Evolutionary conservation across 306 rosid genomes (phyloP), one percentile per base, ranked within the genome.

Genomic region (Vachellia pachyceras): DNA sequence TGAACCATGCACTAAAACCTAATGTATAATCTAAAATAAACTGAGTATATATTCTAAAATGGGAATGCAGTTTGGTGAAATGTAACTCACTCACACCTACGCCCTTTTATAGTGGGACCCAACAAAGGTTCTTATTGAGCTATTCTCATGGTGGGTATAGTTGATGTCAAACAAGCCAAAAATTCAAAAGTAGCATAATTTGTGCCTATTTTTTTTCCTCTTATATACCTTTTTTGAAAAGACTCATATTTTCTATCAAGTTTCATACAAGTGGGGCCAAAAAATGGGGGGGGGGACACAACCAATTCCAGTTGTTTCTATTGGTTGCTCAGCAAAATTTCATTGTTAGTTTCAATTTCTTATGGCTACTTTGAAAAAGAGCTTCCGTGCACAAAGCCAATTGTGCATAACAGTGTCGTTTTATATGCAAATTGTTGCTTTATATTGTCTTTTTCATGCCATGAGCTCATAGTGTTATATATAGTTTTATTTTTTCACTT

Each of bases 151-250:
- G 79, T 44, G 3, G n/a, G 40, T 0, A 0, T 61, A 13, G 40
- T 11, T 61, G 10, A n/a, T 29, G 0, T 29, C 40, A 29, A 61
- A 29, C 68, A 29, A 12, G 13, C 68, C 33, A 0, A 29, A 61
- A 61, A 4, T 61, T 73, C 64, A 80, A 44, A 69, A 35, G 46
- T 29, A 63, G 77, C 82, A 47, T 52, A 74, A 68, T 74, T 45
- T 35, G 20, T n/a, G 29, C 77, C 20, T 39, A 17, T 29, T 12
- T 76, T 41, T 11, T 82, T 41, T 11, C 84, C 44, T n/a, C 45
- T 35, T 7, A 20, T 29, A 40, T 23, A 13, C 79, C 73, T 78
- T 81, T 67, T 9, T 41, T 41, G 11, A 13, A 13, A 23, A 41
- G 68, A 41, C 20, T 49, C 10, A n/a, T n/a, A 45, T 45, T 75